Evolutionary conservation across 805 yeast genomes (phyloP), one percentile per base, ranked within the genome.

Genomic region (Priceomyces melissophilus): DNA sequence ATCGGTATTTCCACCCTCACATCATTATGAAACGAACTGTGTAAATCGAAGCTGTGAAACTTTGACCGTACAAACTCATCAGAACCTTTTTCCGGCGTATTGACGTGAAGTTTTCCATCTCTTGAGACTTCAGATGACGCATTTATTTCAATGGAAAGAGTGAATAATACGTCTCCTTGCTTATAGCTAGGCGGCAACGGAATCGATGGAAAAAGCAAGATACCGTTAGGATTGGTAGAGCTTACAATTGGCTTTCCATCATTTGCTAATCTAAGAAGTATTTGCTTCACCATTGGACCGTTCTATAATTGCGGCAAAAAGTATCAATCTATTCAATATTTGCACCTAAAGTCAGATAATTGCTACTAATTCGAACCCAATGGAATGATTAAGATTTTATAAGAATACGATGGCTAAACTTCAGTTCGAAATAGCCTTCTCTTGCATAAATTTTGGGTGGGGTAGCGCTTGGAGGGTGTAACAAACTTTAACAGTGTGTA

Each of bases 81-180:
- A 3, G 50, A 48, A 4, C 51, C 45, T 12, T 55, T 52, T 2
- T 71, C 67, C 1, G 95, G 95, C 10, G 81, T 75, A 61, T 90
- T 90, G 35, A 87, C 79, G 78, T 82, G 78, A 26, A 91, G 69
- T 6, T 70, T 65, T 4, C 93, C 96, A 26, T 80, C 78, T 52
- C 85, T 77, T 8, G 87, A 70, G 11, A 88, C 77, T 11, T 77
- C 74, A 5, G 91, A 75, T 9, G 95, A 87, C 2, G 96, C 93
- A 29, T 82, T 79, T 43, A 91, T 65, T 40, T 76, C 75, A 44
- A 91, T 68, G 33, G 81, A 71, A 38, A 91, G 66, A 10, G 61
- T 54, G 52, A 72, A 78, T 26, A 80, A 52, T 3, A 69, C 67
- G 38, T 75, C 75, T 2, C 64, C 70, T 8, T 49, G 39, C 14